A percentile compares a stretch with the other conserved stretches of the same genome.
Evolutionary conservation across 805 yeast species (phyloP).

Genomic region (Hemisphaericaspora nanyangensis): DNA sequence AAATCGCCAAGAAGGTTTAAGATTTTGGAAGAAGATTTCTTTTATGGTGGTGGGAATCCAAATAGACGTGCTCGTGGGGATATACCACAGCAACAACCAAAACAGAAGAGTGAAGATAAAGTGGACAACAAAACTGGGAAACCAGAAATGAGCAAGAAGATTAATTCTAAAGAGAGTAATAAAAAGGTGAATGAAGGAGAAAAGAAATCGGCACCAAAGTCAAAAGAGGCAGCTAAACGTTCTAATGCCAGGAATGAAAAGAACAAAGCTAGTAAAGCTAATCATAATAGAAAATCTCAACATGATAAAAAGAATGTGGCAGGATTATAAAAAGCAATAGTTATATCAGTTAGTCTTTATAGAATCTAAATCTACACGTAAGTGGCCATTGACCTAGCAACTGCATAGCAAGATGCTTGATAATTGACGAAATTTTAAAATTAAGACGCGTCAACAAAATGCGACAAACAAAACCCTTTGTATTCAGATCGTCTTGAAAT

Average conservation of each 20-base stretch:
- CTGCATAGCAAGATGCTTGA: too few species aligned
- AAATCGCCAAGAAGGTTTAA: slow-evolving; percentile 61
- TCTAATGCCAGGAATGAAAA: slow-evolving; percentile 46
- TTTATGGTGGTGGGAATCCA: slow-evolving; percentile 25
- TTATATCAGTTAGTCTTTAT: too few species aligned
- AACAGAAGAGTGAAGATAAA: slow-evolving; percentile 1
- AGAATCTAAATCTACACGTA: too few species aligned
- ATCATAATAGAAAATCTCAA: slow-evolving; percentile 62
- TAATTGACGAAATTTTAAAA: too few species aligned
- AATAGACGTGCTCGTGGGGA: slow-evolving; percentile 9
- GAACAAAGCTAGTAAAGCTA: slow-evolving; percentile 54
- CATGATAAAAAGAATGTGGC: slow-evolving; percentile 47
- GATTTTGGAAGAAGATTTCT: slow-evolving; percentile 57
- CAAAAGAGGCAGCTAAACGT: slow-evolving; percentile 17
- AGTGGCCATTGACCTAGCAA: too few species aligned
- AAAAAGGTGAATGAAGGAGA: not conserved
- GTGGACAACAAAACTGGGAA: not conserved
- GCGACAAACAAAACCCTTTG: too few species aligned
- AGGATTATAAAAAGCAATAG: too few species aligned
- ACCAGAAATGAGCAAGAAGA: not conserved
- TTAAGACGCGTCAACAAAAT: too few species aligned
- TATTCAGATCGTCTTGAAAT: too few species aligned
- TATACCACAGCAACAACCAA: slow-evolving; percentile 4
- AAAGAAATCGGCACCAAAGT: not conserved
- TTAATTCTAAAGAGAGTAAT: not conserved